These are phyloP conservation scores for Symbiodinium pilosum DNA, from an alignment of 73 alveolate genomes.

Conservation along the genomic window DNA sequence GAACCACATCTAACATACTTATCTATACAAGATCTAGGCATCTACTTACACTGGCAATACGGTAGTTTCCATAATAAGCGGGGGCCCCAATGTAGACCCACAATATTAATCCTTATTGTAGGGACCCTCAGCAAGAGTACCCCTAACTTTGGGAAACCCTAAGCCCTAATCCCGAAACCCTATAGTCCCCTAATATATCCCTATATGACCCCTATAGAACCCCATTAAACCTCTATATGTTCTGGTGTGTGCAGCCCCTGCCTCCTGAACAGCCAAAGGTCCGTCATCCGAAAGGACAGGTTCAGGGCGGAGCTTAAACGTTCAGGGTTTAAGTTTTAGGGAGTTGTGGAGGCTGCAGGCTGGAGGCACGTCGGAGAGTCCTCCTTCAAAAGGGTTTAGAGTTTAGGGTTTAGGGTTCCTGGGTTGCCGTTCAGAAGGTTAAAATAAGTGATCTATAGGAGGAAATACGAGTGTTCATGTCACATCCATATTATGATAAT, in stretches of 20 bases:
- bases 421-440: neutral
- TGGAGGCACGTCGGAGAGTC: no score
- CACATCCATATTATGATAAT: no score
- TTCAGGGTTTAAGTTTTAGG: neutral
- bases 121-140: neutral
- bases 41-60: no score
- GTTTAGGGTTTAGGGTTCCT: neutral
- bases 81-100: no score
- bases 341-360: no score
- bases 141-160: neutral
- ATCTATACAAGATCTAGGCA: no score
- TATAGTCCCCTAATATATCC: neutral
- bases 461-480: no score
- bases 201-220: no score
- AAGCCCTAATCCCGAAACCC: neutral
- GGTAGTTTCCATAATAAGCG: no score
- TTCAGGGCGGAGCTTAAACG: neutral
- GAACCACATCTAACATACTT: no score
- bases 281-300: constrained; percentile 57
- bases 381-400: neutral
- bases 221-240: no score
- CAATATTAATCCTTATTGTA: neutral
- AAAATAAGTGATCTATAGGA: no score
- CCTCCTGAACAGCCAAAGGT: constrained; percentile 2
- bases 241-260: neutral